Evolutionary conservation across 1,139 yeast genomes (phyloP).

Genomic region (Yamadazyma oceani): DNA sequence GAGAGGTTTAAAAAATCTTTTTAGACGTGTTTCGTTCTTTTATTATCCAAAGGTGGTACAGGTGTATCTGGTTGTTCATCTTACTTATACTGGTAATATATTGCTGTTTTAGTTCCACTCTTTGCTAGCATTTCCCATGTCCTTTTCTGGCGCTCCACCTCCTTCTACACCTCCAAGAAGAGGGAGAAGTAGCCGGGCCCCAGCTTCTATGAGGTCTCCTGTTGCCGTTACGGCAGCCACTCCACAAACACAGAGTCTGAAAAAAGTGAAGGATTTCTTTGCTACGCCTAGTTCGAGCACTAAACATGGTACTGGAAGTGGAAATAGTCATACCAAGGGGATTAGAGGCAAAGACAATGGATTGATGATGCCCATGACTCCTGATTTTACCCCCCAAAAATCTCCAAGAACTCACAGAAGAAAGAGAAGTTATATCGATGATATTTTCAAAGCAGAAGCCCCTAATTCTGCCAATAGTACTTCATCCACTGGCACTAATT

Average conservation of each 20-base stretch:
- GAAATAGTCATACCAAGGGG: neutral
- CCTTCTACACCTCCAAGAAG: slow-evolving; percentile 19
- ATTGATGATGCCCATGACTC: slow-evolving; percentile 26
- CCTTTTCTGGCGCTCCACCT: slow-evolving; percentile 7
- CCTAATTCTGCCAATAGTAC: slow-evolving; percentile 3
- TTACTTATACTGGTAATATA: too few relatives aligned
- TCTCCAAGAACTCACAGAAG: slow-evolving; percentile 21
- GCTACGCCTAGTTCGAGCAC: slow-evolving; percentile 2
- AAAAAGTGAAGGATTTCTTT: slow-evolving; percentile 9
- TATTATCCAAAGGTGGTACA: neutral
- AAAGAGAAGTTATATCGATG: slow-evolving; percentile 17
- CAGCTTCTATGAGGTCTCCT: neutral
- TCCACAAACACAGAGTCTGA: slow-evolving; percentile 6
- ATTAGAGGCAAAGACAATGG: slow-evolving; percentile 3
- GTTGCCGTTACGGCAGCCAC: neutral
- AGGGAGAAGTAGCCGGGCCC: slow-evolving; percentile 4
- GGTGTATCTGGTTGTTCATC: neutral
- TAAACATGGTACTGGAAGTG: too few relatives aligned
- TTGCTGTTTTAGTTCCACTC: too few relatives aligned
- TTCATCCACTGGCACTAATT: slow-evolving; percentile 1
- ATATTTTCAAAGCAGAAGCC: slow-evolving; percentile 13
- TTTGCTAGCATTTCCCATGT: slow-evolving; percentile 8
- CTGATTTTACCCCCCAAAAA: slow-evolving; percentile 39
- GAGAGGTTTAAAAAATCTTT: neutral
- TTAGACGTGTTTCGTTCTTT: slow-evolving; percentile 6